Conservation (phyloP, 164 flowering plant species). For the Magnolia kwangsiensis region DNA sequence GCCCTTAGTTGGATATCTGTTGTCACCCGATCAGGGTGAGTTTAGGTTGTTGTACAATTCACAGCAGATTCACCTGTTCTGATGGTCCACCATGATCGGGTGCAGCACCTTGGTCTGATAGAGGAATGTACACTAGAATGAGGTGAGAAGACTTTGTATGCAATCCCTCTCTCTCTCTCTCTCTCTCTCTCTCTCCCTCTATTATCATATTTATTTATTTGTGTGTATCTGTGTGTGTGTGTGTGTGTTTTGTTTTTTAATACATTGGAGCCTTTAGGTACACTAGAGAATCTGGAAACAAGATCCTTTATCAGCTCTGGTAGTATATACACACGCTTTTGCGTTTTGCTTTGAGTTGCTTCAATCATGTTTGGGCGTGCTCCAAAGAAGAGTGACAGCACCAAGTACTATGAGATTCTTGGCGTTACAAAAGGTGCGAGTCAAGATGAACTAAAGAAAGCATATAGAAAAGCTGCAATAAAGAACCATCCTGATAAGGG, state of each 20-base stretch:
- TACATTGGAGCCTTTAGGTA: not conserved
- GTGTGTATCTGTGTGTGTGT: not conserved
- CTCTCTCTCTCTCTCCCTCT: not conserved
- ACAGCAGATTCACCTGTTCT: no score
- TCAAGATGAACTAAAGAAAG: conserved; percentile 59
- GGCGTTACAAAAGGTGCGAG: conserved; percentile 45
- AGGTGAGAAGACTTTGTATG: no score
- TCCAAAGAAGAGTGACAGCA: conserved; percentile 52
- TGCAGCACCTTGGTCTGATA: no score
- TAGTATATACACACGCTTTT: not conserved
- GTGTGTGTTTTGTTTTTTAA: not conserved
- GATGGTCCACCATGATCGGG: no score
- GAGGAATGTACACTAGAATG: no score
- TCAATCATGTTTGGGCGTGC: conserved; percentile 55
- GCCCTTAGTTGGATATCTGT: no score
- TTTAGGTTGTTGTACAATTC: no score
- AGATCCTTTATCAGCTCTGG: not conserved
- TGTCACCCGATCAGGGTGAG: no score
- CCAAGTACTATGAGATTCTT: conserved; percentile 48
- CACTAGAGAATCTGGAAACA: not conserved
- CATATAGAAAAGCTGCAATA: conserved; percentile 55
- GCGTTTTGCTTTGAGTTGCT: conserved; percentile 14
- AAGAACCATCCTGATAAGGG: conserved; percentile 70
- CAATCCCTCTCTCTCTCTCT: no score
- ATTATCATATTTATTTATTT: not conserved